Evolutionary conservation across 768 basidiomycete genomes (phyloP).

Genomic region (Suillus luteus): DNA sequence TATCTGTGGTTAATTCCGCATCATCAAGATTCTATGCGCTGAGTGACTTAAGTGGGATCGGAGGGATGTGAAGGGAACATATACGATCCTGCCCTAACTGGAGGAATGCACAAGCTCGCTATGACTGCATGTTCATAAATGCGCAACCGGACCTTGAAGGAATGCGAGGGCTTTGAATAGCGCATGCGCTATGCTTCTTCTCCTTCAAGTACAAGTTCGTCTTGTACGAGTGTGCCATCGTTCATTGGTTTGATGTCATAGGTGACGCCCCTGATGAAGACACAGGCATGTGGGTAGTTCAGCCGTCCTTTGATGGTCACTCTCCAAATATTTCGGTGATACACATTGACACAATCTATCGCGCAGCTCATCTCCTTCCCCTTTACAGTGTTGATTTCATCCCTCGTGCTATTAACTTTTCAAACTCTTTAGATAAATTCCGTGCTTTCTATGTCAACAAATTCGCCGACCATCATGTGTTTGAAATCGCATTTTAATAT

Average conservation of each 20-base stretch:
- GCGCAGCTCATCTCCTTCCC: slow-evolving; percentile 12
- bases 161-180: slow-evolving; percentile 11
- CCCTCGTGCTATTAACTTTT: slow-evolving; percentile 1
- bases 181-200: slow-evolving; percentile 9
- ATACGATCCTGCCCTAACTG: neutral
- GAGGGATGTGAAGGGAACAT: neutral
- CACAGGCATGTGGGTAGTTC: slow-evolving; percentile 18
- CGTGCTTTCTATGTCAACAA: too few relatives aligned
- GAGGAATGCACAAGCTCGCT: neutral
- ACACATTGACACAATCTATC: slow-evolving; percentile 13
- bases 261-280: slow-evolving; percentile 8
- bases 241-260: slow-evolving; percentile 11
- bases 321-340: slow-evolving; percentile 1
- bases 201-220: slow-evolving; percentile 3
- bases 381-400: slow-evolving; percentile 2
- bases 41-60: neutral
- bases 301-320: slow-evolving; percentile 7
- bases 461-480: too few relatives aligned
- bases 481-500: too few relatives aligned
- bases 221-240: slow-evolving; percentile 8
- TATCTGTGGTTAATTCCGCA: neutral
- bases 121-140: slow-evolving; percentile 15
- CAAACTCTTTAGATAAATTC: too few relatives aligned
- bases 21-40: neutral
- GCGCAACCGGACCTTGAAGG: neutral